Percentiles rank a stretch among this genome's conserved stretches.
These are phyloP conservation scores for Prunus campanulata DNA, from an alignment of 306 rosid species.

Conservation along the genomic window DNA sequence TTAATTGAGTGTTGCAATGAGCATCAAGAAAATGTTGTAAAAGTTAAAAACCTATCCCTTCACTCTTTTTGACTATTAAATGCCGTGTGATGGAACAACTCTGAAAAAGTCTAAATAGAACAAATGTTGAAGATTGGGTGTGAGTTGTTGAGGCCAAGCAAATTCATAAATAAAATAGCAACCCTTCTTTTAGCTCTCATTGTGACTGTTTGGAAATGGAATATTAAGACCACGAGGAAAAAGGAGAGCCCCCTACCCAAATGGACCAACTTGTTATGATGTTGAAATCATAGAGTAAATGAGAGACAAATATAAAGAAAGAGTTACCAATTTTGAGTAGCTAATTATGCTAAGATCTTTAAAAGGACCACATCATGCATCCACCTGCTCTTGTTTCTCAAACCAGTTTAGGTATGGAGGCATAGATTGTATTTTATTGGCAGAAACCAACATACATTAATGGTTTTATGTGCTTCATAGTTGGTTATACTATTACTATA, in stretches of 20 bases:
- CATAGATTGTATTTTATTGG: background rate
- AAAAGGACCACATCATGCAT: background rate
- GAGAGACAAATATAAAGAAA: background rate
- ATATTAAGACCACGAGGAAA: background rate
- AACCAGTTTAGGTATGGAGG: background rate
- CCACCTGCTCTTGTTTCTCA: background rate
- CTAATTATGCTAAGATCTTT: background rate
- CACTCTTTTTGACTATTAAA: background rate
- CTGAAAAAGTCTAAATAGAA: background rate
- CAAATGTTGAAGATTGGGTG: background rate
- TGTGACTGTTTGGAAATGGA: background rate
- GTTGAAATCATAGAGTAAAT: conserved; percentile 5
- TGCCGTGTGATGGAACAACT: conserved; percentile 22
- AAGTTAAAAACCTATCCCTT: background rate
- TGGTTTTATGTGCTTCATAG: background rate
- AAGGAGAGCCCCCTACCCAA: background rate
- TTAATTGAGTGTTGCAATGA: background rate
- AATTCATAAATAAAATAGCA: background rate
- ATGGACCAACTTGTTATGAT: background rate
- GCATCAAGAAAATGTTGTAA: background rate
- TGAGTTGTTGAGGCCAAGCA: background rate
- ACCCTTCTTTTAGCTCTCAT: background rate
- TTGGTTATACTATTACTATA: background rate
- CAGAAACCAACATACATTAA: background rate
- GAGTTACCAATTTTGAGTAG: conserved; percentile 7